Evolutionary conservation across 768 basidiomycete species (phyloP).

Genomic region (Trametes meyenii): DNA sequence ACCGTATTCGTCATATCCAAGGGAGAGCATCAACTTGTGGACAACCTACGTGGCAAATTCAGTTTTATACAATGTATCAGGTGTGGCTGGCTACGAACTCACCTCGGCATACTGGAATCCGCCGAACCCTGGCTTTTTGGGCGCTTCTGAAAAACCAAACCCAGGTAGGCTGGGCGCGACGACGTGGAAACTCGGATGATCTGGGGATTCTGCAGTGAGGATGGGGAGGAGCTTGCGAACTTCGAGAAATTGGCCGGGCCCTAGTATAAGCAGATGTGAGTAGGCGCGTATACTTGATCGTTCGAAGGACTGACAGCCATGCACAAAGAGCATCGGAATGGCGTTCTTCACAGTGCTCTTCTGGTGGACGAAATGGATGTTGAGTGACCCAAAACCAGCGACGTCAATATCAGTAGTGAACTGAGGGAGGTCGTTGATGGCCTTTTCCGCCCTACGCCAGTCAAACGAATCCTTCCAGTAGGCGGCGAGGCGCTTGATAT

Average conservation of each 20-base stretch:
- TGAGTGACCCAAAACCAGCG: slow-evolving; percentile 46
- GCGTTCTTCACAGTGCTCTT: slow-evolving; percentile 46
- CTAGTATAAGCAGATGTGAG: slow-evolving; percentile 35
- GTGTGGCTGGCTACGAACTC: neutral
- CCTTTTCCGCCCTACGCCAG: slow-evolving; percentile 54
- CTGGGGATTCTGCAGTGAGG: slow-evolving; percentile 41
- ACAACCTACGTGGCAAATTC: slow-evolving; percentile 7
- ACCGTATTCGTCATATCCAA: neutral
- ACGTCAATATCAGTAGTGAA: slow-evolving; percentile 53
- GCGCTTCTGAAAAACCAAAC: slow-evolving; percentile 61
- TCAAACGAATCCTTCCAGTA: slow-evolving; percentile 57
- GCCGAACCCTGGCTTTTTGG: slow-evolving; percentile 53
- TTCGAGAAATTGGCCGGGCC: slow-evolving; percentile 65
- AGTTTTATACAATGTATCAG: neutral
- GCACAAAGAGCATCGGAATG: slow-evolving; percentile 60
- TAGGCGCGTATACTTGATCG: neutral
- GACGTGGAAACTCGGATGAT: slow-evolving; percentile 54
- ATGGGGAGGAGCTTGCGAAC: slow-evolving; percentile 57
- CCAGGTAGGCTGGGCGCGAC: slow-evolving; percentile 61
- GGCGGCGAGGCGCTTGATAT: slow-evolving; percentile 48
- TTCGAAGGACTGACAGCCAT: slow-evolving; percentile 49
- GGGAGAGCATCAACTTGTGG: slow-evolving; percentile 34
- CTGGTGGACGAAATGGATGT: slow-evolving; percentile 61
- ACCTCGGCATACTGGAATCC: slow-evolving; percentile 57
- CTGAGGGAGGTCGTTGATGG: slow-evolving; percentile 56